A percentile compares a stretch with the other conserved stretches of the same genome.
Conservation (phyloP, 495 filamentous ascomycete species). For the Penicillium lagena region DNA sequence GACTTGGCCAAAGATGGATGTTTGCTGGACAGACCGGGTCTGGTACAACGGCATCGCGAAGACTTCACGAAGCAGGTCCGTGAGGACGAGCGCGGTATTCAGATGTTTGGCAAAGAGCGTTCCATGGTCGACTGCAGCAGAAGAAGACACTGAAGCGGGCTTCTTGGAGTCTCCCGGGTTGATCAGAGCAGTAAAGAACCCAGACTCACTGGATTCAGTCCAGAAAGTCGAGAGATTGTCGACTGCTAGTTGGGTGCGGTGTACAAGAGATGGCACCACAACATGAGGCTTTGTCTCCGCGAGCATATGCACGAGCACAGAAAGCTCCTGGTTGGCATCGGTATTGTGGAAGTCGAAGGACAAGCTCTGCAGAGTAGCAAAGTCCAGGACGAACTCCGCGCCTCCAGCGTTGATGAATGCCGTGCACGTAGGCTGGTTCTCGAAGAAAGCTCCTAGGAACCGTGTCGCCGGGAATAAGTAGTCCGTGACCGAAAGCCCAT, state of each 20-base stretch:
- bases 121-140: conserved; percentile 43
- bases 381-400: conserved; percentile 76
- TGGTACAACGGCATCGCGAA: conserved; percentile 63
- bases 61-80: conserved; percentile 63
- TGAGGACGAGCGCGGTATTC: conserved; percentile 64
- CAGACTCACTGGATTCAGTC: conserved; percentile 36
- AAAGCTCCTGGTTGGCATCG: conserved; percentile 56
- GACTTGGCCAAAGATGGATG: conserved; percentile 58
- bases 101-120: conserved; percentile 73
- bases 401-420: conserved; percentile 73
- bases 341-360: conserved; percentile 67
- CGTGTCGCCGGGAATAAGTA: conserved; percentile 69
- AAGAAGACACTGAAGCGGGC: conserved; percentile 8
- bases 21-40: conserved; percentile 44
- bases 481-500: conserved; percentile 49
- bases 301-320: conserved; percentile 68
- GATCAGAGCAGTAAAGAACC: conserved; percentile 63
- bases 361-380: conserved; percentile 72
- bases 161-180: conserved; percentile 21
- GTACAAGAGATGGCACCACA: conserved; percentile 71
- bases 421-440: conserved; percentile 66
- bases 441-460: conserved; percentile 73
- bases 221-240: conserved; percentile 62
- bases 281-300: conserved; percentile 79
- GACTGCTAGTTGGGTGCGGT: conserved; percentile 61